These are phyloP conservation scores for Vitis hybrid DNA, from an alignment of 177 flowering plant genomes.

Conservation along the genomic window DNA sequence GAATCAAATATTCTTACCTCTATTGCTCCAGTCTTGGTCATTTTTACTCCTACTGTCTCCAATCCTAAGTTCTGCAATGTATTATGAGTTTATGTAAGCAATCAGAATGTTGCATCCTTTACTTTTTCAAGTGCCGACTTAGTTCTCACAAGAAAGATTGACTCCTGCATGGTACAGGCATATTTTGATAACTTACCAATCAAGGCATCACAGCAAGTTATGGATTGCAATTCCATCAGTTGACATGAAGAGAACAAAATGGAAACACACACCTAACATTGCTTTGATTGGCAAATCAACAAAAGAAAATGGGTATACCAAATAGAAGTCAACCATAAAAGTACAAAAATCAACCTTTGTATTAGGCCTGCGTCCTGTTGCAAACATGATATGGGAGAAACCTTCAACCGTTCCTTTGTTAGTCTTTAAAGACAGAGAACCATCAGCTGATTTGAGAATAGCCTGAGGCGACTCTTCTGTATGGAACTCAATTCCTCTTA, in stretches of 20 bases:
- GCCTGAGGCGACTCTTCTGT: conserved; percentile 87
- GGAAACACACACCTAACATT: too few species aligned
- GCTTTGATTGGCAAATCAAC: neutral
- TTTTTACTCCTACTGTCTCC: conserved; percentile 76
- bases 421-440: conserved; percentile 81
- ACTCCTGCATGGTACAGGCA: neutral
- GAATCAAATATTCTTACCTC: conserved; percentile 45
- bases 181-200: neutral
- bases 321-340: neutral
- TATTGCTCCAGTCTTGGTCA: conserved; percentile 81
- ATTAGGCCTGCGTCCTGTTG: conserved; percentile 90
- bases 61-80: conserved; percentile 77
- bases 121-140: neutral
- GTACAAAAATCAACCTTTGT: conserved; percentile 60
- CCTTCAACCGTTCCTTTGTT: conserved; percentile 85
- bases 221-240: neutral
- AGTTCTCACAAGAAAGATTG: neutral
- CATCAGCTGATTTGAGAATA: conserved; percentile 66
- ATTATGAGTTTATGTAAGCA: conserved; percentile 1
- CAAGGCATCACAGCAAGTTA: neutral
- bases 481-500: conserved; percentile 92
- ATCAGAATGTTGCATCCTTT: neutral
- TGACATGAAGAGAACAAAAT: neutral
- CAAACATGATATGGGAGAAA: conserved; percentile 95
- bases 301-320: neutral